Conservation (phyloP, 1,284 basidiomycete genomes). For the Dichomitus squalens region DNA sequence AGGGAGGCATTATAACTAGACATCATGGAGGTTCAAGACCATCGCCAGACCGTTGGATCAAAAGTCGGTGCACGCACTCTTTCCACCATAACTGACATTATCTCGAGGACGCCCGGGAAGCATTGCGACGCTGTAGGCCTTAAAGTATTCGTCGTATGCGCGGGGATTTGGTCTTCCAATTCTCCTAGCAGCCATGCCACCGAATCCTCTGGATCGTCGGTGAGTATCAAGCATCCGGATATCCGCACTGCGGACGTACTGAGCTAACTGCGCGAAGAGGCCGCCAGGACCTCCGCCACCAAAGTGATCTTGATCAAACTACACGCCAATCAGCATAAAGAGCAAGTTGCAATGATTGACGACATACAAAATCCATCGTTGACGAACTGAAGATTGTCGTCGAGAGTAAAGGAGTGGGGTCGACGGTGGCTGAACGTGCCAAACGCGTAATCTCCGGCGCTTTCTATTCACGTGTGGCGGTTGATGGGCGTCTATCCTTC, state of each 20-base stretch:
- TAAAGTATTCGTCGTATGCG: slow-evolving; percentile 81
- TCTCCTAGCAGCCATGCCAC: slow-evolving; percentile 48
- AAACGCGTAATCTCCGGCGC: slow-evolving; percentile 26
- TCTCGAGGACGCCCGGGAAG: slow-evolving; percentile 80
- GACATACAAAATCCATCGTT: slow-evolving; percentile 66
- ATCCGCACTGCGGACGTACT: slow-evolving; percentile 38
- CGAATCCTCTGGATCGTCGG: slow-evolving; percentile 48
- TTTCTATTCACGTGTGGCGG: slow-evolving; percentile 19
- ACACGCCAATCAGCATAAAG: slow-evolving; percentile 38
- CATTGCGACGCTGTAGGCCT: slow-evolving; percentile 87
- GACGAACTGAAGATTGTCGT: slow-evolving; percentile 8
- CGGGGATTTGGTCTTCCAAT: slow-evolving; percentile 55
- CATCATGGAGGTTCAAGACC: not conserved
- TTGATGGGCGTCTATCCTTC: slow-evolving; percentile 11
- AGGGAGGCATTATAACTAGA: slow-evolving; percentile 97
- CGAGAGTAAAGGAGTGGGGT: not conserved
- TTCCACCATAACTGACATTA: slow-evolving; percentile 94
- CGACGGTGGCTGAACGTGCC: slow-evolving; percentile 7
- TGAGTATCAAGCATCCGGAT: not conserved
- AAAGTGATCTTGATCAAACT: slow-evolving; percentile 53
- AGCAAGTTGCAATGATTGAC: not conserved
- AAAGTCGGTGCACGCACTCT: slow-evolving; percentile 69
- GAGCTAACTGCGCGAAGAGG: slow-evolving; percentile 65
- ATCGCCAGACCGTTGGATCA: not conserved
- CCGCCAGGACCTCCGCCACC: slow-evolving; percentile 45